Base-by-base conservation (phyloP, 2,329 filamentous ascomycete species). In the Phyllosticta citrichinensis region DNA sequence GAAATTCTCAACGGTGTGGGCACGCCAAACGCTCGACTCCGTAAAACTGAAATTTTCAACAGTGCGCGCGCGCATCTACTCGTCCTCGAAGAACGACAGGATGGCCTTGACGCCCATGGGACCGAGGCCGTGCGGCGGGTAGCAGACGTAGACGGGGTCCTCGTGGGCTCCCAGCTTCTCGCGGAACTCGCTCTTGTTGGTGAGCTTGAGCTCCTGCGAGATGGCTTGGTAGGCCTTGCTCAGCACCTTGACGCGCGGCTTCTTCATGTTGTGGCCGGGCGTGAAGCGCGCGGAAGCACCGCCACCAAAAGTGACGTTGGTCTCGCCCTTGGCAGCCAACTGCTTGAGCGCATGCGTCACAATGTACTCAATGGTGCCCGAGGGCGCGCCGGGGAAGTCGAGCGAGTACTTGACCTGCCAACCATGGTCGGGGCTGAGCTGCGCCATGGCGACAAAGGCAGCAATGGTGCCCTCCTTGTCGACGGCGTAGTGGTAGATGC, bases 391-490 rank as follows among this genome's bases (percentile, higher is more conserved):
- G 0, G 91, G 92, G 80, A 97, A 96, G 74, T 97, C 91, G 60
- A 97, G 84, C n/a, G 88, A 89, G 79, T 94, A 96, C 78, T 97
- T 97, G 71, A 96, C 87, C 77, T 97, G 92, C 85, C 91, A 95
- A 60, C 92, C 92, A 71, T 95, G 84, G 40, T 83, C 80, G 1
- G 91, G 89, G 3, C 88, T 84, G 27, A 97, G 83, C 73, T 91
- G 88, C 58, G 89, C 88, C 68, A 97, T 79, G 9, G 93, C 86
- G n/a, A 93, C 87, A 62, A 97, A 82, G 35, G 88, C 87, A 52
- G 81, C 81, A 61, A 97, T 84, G 63, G 81, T 83, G 64, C 88
- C 88, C 17, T 89, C 82, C 68, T 83, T 81, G 65, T 88, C 88
- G 65, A 87, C 81, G 10, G 90, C 88, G 68, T 90, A 88, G 70